These are phyloP conservation scores for Obelidium mucronatum DNA, from an alignment of 192 early-diverging fungal genomes.

Conservation along the genomic window DNA sequence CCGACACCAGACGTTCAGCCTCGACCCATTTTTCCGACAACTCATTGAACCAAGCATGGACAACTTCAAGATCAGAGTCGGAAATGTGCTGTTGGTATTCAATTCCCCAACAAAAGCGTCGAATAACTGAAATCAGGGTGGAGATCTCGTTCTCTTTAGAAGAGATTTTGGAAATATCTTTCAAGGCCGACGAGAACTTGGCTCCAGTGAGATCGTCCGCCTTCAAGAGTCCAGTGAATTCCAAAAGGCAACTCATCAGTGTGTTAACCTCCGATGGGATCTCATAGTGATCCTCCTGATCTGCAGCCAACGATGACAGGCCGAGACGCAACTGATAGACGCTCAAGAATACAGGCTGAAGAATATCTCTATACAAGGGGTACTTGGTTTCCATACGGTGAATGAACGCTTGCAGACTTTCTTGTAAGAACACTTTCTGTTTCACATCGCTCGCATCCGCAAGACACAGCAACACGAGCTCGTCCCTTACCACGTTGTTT, in stretches of 20 bases:
- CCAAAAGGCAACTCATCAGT: conserved; percentile 3
- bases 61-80: conserved; percentile 41
- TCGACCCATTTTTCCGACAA: conserved; percentile 68
- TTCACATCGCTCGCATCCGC: conserved; percentile 55
- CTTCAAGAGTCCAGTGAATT: conserved; percentile 19
- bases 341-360: conserved; percentile 72
- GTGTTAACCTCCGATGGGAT: conserved; percentile 5
- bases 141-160: conserved; percentile 22
- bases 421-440: conserved; percentile 73
- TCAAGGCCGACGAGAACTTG: conserved; percentile 3
- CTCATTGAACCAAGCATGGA: conserved; percentile 64
- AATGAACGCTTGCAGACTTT: conserved; percentile 70
- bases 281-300: background rate
- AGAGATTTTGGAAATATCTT: conserved; percentile 4
- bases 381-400: conserved; percentile 71
- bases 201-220: background rate
- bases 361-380: conserved; percentile 76
- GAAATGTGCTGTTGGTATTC: conserved; percentile 16
- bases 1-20: conserved; percentile 59
- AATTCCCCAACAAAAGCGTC: conserved; percentile 31
- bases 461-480: conserved; percentile 50
- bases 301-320: conserved; percentile 39
- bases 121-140: conserved; percentile 22
- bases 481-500: conserved; percentile 58
- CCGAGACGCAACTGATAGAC: conserved; percentile 81